phyloP scores from a whole-genome alignment of 129 eudicot genomes.

The Artemisia annua region DNA sequence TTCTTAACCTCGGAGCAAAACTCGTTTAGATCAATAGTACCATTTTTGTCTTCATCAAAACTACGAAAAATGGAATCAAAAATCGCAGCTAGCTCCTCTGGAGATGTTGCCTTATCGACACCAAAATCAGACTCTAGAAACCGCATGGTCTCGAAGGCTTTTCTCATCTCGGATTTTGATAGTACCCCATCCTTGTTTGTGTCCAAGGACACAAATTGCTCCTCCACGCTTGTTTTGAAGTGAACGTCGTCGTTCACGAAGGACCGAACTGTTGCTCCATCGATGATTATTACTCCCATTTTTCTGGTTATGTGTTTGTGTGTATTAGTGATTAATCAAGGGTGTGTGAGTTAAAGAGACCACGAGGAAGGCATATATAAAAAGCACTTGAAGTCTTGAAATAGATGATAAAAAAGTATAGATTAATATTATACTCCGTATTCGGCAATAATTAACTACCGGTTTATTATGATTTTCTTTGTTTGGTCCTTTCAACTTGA shows the following conservation, averaged over 20 bases:
- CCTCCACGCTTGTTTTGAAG: constrained; percentile 45
- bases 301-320: not conserved
- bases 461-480: no score
- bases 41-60: constrained; percentile 49
- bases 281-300: constrained; percentile 64
- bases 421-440: not conserved
- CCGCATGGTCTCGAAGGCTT: constrained; percentile 53
- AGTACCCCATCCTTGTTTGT: constrained; percentile 61
- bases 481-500: no score
- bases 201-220: constrained; percentile 46
- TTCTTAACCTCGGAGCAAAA: constrained; percentile 53
- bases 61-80: constrained; percentile 60
- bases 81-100: constrained; percentile 48
- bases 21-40: constrained; percentile 48
- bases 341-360: not conserved
- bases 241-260: constrained; percentile 55
- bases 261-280: constrained; percentile 59
- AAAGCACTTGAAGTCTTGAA: not conserved
- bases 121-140: constrained; percentile 58
- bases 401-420: not conserved
- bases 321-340: not conserved
- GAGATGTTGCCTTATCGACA: constrained; percentile 43
- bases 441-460: not conserved
- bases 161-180: constrained; percentile 63
- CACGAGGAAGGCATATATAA: not conserved